Evolutionary conservation across 106 monocot genomes (phyloP).

Genomic region (Chionographis japonica): DNA sequence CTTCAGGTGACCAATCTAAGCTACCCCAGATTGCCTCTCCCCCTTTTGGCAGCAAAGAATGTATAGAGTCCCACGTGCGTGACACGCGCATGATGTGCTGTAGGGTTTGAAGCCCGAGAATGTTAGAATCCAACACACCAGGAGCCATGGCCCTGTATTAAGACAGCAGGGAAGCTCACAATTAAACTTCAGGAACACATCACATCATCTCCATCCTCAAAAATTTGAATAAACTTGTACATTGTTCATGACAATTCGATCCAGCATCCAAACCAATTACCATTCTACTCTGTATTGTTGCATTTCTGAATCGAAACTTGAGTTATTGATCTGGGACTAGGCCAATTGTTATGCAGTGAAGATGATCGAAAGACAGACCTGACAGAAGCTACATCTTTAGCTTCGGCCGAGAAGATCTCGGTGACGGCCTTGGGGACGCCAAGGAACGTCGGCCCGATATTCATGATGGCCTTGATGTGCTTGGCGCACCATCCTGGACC

Average conservation of each 20-base stretch:
- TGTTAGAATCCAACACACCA: constrained; percentile 37
- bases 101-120: constrained; percentile 37
- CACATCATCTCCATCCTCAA: not conserved
- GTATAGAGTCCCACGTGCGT: constrained; percentile 49
- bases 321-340: too few species aligned
- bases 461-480: constrained; percentile 56
- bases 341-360: too few species aligned
- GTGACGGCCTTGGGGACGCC: constrained; percentile 51
- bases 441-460: constrained; percentile 52
- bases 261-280: too few species aligned
- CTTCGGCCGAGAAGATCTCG: constrained; percentile 37
- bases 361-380: constrained; percentile 10
- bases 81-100: constrained; percentile 35
- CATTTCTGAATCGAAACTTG: too few species aligned
- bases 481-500: constrained; percentile 48
- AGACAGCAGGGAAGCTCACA: not conserved
- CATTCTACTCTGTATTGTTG: too few species aligned
- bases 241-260: too few species aligned
- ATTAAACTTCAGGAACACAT: not conserved
- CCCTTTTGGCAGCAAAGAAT: constrained; percentile 43
- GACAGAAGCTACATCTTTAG: constrained; percentile 40
- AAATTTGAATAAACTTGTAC: too few species aligned
- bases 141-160: constrained; percentile 36
- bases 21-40: constrained; percentile 44
- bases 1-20: constrained; percentile 26